Evolutionary conservation across 495 filamentous ascomycete genomes (phyloP), one percentile per base, ranked within the genome.

Genomic region (Neurospora terricola): DNA sequence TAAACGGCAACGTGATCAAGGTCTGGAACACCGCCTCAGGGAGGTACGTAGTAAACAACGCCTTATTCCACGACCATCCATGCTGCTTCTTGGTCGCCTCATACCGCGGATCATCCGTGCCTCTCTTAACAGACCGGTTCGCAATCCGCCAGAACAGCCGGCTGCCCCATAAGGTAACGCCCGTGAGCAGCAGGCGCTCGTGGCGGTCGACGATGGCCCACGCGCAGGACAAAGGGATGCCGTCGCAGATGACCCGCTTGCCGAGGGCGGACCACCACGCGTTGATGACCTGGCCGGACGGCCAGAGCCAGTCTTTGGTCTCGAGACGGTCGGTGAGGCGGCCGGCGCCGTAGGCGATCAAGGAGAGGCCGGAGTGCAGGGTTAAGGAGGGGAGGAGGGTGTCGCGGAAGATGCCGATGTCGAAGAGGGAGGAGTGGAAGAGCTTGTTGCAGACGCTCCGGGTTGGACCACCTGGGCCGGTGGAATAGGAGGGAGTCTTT

Each of bases 261-360:
- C 88, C 86, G 69, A 89, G 75, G 45, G 88, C 86, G 70, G 81
- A 85, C 86, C 86, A 88, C 88, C 88, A 90, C 7, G 85, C 88
- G 76, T 88, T 89, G 72, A 82, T 72, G 37, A 89, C 84, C 76
- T 86, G 87, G 23, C 78, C 84, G 3, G 81, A 77, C 0, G 87
- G 86, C 88, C 88, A 90, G 37, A 86, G 76, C 82, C 84, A 86
- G 76, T 90, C 87, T 76, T 90, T 90, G 36, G 84, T 78, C 36
- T 89, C 88, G 38, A 86, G 82, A 21, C 82, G 81, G 79, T 87
- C 73, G 4, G 85, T 87, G 48, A 81, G 76, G 16, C 85, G 79
- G 2, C 84, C 85, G 62, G 82, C 77, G 9, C 79, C 77, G 72
- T 85, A 90, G 0, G 87, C 82, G 27, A 82, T 80, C n/a, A 86